Evolutionary conservation across 805 yeast species (phyloP), one percentile per base, ranked within the genome.

Genomic region (Starmerella lactis-condensi): DNA sequence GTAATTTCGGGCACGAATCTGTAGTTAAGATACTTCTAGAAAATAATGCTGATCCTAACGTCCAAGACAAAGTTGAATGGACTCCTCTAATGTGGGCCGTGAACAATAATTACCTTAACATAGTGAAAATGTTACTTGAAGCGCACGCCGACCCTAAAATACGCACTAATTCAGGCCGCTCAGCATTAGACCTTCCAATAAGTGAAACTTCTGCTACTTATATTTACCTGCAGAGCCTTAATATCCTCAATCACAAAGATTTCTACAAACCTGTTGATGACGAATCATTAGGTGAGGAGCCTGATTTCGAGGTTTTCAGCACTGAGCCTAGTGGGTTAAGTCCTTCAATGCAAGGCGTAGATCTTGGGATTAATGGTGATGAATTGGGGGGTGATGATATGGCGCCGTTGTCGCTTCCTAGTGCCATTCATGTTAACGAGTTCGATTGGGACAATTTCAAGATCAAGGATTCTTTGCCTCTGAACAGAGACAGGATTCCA

Each of bases 31-130:
- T 45, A 31, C 46, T 59, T 27, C 42, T 60, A 22, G 42, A 49
- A 9, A 44, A 35, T 17, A 57, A 54, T 5, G 64, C 64, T 1
- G 35, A 48, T 12, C 50, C 54, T 3, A 50, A 59, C 30, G 33
- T 34, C 14, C 53, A 47, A 32, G 64, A 58, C 41, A 46, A 47
- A 24, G 47, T 47, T 32, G 54, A 51, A 29, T 60, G 62, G 63
- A 53, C 64, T 5, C 92, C 98, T 2, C 56, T 89, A 24, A 93
- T 85, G 46, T 89, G 98, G 98, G 96, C 95, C 0, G 75, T 85
- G 33, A 63, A 93, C 30, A 75, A 75, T 45, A 98, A 96, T 0
- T 61, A 78, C 33, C 91, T 82, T 1, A 74, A 78, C 47, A 69
- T 83, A 33, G 92, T 71, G 1, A 83, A 82, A 49, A 70, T 64